Evolutionary conservation across 2,329 filamentous ascomycete genomes (phyloP), one percentile per base, ranked within the genome.

Genomic region (Periconia macrospinosa): DNA sequence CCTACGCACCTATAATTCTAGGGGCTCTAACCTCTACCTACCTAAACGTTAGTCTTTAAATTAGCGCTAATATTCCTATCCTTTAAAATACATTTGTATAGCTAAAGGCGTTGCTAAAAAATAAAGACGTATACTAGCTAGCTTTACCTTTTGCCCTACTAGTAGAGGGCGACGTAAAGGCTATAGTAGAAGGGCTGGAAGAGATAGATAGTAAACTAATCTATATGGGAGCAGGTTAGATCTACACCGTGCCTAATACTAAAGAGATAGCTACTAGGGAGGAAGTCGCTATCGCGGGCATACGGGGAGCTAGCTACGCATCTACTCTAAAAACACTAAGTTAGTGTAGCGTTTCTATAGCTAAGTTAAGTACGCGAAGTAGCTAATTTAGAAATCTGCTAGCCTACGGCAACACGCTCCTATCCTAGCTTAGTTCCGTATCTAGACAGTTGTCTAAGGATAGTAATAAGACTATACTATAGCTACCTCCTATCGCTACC

Each of bases 1-100:
- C 5, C 11, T 37, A 37, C 33, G 5, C 5, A 10, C 33, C 11
- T 37, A 37, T n/a, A 37, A 20, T 27, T 35, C 17, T 50, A 50
- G 41, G 41, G 11, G 18, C 20, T 42, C 20, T 7, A 7, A 30
- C 6, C 42, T 42, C 2, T 41, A 51, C 42, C 3, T 33, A 33
- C 15, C 11, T 46, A 46, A 42, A 41, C 30, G 1, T 51, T 46
- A 41, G 43, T 47, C 42, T 51, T 51, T 40, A 40, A 47, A 52
- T 35, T 47, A 52, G 42, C 30, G 35, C 50, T 33, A 35, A 47
- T n/a, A 23, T 47, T 33, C 18, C 33, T 52, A 33, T 47, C 15
- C 33, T 17, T 47, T 30, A 27, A 42, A 18, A 52, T 52, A 8
- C 18, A 42, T n/a, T 47, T 42, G 43, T 47, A 18, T 33, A 52